Evolutionary conservation across 2,329 filamentous ascomycete genomes (phyloP).

Genomic region (Trichoderma sp.): DNA sequence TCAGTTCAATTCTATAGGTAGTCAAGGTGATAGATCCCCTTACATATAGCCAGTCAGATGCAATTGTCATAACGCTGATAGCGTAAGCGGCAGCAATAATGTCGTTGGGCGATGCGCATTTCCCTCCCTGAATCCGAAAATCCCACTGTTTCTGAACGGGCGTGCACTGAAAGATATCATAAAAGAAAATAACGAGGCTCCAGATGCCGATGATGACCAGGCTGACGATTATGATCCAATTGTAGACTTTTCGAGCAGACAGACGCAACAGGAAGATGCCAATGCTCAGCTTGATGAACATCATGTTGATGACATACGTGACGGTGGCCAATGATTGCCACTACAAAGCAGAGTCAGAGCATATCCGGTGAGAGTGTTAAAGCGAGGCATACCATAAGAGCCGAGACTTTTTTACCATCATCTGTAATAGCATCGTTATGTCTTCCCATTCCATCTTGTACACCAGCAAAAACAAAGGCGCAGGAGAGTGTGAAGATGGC

Average conservation of each 20-base stretch:
- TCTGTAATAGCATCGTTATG: slow-evolving; percentile 46
- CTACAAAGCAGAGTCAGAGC: slow-evolving; percentile 26
- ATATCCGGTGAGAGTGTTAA: neutral
- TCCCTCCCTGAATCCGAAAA: slow-evolving; percentile 42
- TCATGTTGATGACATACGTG: slow-evolving; percentile 52
- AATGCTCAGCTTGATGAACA: slow-evolving; percentile 57
- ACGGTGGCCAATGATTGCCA: slow-evolving; percentile 52
- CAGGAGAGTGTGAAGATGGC: slow-evolving; percentile 47
- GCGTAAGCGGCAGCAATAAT: slow-evolving; percentile 50
- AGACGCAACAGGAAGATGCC: slow-evolving; percentile 51
- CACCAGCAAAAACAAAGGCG: slow-evolving; percentile 44
- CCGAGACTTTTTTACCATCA: slow-evolving; percentile 40
- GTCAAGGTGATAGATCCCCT: slow-evolving; percentile 20
- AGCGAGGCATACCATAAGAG: slow-evolving; percentile 41
- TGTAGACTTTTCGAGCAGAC: slow-evolving; percentile 45
- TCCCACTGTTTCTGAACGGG: slow-evolving; percentile 54
- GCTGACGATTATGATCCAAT: slow-evolving; percentile 45
- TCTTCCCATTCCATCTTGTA: slow-evolving; percentile 43
- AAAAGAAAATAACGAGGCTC: slow-evolving; percentile 49
- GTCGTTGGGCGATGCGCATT: slow-evolving; percentile 43
- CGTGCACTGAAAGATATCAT: slow-evolving; percentile 51
- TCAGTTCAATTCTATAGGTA: neutral
- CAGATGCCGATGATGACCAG: slow-evolving; percentile 46
- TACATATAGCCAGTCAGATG: slow-evolving; percentile 55
- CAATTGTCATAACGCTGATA: slow-evolving; percentile 50